Conservation (phyloP, 1,139 yeast genomes). For the Blastobotrys aristatus region DNA sequence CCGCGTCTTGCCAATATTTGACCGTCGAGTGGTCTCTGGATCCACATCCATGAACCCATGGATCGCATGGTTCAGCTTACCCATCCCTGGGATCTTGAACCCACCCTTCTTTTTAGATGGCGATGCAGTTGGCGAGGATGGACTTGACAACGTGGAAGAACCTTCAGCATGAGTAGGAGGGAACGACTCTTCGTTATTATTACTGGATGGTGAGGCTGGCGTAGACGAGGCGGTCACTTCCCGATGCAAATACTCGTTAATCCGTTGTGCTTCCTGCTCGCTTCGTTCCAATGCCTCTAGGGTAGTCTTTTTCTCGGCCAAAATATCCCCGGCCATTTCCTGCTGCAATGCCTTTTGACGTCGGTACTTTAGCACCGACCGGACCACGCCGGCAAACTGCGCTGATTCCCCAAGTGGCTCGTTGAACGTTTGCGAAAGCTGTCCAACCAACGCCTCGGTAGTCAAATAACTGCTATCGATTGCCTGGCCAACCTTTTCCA, state of each 20-base stretch:
- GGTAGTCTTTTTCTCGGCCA: conserved; percentile 40
- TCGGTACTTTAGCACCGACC: conserved; percentile 64
- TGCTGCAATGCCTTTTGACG: conserved; percentile 64
- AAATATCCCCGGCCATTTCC: conserved; percentile 50
- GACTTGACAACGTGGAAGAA: not conserved
- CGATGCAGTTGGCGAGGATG: conserved; percentile 13
- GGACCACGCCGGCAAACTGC: conserved; percentile 63
- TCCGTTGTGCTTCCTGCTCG: conserved; percentile 41
- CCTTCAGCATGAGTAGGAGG: conserved; percentile 31
- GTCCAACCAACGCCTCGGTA: conserved; percentile 61
- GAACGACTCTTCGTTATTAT: conserved; percentile 13
- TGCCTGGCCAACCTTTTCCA: conserved; percentile 76
- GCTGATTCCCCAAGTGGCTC: conserved; percentile 85
- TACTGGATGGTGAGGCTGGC: conserved; percentile 6
- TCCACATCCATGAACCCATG: conserved; percentile 67
- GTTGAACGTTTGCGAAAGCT: conserved; percentile 65
- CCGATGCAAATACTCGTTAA: conserved; percentile 32
- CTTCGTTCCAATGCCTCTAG: conserved; percentile 38
- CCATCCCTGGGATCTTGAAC: conserved; percentile 44
- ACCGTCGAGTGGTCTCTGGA: conserved; percentile 61
- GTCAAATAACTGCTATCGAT: conserved; percentile 68
- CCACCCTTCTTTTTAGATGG: conserved; percentile 29
- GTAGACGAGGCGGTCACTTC: conserved; percentile 16
- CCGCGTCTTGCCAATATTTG: conserved; percentile 47
- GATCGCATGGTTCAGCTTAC: conserved; percentile 56